These are phyloP conservation scores for Coniella lustricola DNA, from an alignment of 2,329 filamentous ascomycete species.

Conservation along the genomic window DNA sequence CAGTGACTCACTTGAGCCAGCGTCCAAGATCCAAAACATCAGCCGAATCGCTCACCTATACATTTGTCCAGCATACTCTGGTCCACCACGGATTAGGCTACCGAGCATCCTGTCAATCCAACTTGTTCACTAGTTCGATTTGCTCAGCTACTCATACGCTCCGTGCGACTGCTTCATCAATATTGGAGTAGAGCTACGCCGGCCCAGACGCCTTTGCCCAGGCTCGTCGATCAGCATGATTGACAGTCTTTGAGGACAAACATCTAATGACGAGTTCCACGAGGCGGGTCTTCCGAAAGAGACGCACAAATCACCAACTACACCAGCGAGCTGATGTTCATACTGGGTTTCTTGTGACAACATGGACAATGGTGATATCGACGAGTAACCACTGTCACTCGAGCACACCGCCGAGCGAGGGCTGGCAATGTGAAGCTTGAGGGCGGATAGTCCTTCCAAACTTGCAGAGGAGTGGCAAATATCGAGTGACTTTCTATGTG, in stretches of 20 bases:
- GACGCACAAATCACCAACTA: not conserved
- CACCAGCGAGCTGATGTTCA: not conserved
- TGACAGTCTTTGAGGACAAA: not conserved
- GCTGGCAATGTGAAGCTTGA: not conserved
- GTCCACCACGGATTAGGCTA: no score
- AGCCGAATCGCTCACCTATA: no score
- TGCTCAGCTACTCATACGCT: not conserved
- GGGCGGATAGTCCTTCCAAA: not conserved
- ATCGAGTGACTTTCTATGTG: not conserved
- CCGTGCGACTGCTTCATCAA: not conserved
- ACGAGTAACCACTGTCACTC: constrained; percentile 10
- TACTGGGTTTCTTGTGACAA: not conserved
- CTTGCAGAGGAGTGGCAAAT: not conserved
- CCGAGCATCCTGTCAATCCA: no score
- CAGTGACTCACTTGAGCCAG: no score
- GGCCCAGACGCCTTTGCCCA: not conserved
- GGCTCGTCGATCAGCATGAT: not conserved
- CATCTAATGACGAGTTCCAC: not conserved
- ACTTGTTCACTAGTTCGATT: no score
- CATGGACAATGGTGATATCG: not conserved
- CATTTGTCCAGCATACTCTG: no score
- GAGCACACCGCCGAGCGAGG: not conserved
- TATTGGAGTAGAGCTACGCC: not conserved
- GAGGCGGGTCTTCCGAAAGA: not conserved
- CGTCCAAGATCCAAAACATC: no score